Base-by-base conservation (phyloP, 2,329 filamentous ascomycete species). In the Fusarium equiseti region DNA sequence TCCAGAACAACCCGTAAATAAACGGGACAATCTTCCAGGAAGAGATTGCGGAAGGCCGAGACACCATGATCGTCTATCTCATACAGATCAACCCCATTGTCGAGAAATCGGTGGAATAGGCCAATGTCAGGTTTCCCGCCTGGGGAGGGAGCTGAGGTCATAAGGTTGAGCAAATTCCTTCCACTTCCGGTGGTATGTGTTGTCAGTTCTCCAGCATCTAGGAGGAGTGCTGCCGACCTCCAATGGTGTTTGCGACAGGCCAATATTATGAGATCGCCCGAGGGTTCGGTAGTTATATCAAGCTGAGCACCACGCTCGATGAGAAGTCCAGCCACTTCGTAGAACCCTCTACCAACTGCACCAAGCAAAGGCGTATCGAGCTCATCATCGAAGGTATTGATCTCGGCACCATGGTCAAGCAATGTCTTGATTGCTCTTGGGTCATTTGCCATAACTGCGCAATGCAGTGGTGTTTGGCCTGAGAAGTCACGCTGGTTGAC, bases 151-250 rank as follows among this genome's bases (percentile, higher is more conserved):
- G 2, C 3, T 1, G 7, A 15, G 8, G 42, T 44, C 5, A 44
- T 15, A 3, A 44, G n/a, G 3, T 22, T 24, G 4, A 44, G 42
- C 1, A 16, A 6, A 3, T 44, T 44, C 0, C 1, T 10, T 10
- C 42, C 42, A 4, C 12, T 16, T 9, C 0, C 2, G 4, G 0
- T 44, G 5, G 6, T 22, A 6, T 16, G n/a, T 11, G 42, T 44
- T 0, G 13, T 24, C 5, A 6, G 15, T 2, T 15, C 20, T 3
- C 42, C 20, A 6, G 5, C 20, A 2, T 44, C 13, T 24, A 44
- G 13, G 8, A 44, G 42, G 0, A 44, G 0, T 0, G 8, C 6
- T 9, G 6, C 42, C 5, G 5, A 11, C 13, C 1, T 44, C 20
- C 13, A 44, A 7, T 44, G 20, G 4, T 24, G 12, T 7, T 16